Percentiles rank a stretch among this genome's conserved stretches.
These are phyloP conservation scores for Ramaria rubella DNA, from an alignment of 768 basidiomycete genomes.

Conservation along the genomic window DNA sequence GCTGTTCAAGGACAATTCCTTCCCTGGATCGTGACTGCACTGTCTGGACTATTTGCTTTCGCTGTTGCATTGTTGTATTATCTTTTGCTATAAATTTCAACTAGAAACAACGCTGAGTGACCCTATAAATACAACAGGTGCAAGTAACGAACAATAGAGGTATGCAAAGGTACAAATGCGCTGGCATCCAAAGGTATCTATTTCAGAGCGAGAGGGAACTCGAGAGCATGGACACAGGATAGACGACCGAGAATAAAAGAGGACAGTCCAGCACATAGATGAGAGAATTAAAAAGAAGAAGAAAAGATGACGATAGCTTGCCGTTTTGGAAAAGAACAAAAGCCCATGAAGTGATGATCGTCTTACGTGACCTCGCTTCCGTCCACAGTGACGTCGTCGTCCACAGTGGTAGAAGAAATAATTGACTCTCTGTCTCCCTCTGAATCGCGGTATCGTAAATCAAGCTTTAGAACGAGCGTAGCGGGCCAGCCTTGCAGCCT, in stretches of 20 bases:
- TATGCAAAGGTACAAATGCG: background rate
- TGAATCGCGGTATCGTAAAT: background rate
- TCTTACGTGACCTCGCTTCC: background rate
- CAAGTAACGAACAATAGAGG: background rate
- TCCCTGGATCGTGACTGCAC: background rate
- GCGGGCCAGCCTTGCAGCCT: conserved; percentile 4
- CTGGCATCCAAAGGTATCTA: too few relatives aligned
- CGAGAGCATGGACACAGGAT: background rate
- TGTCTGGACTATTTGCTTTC: background rate
- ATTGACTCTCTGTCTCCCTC: background rate
- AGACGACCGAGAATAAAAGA: background rate
- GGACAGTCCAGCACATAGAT: background rate
- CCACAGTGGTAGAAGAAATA: background rate
- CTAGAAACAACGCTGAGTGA: background rate
- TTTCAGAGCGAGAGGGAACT: background rate
- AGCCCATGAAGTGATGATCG: conserved; percentile 34
- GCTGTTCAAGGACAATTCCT: conserved; percentile 16
- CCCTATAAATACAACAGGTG: background rate
- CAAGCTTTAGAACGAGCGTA: conserved; percentile 3
- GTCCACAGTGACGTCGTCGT: background rate
- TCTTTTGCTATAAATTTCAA: background rate
- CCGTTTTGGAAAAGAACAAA: too few relatives aligned
- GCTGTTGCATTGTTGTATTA: background rate
- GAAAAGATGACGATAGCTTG: too few relatives aligned
- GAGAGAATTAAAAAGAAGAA: background rate